Conservation (phyloP, 2,329 filamentous ascomycete genomes). For the Pseudogymnoascus sp. region DNA sequence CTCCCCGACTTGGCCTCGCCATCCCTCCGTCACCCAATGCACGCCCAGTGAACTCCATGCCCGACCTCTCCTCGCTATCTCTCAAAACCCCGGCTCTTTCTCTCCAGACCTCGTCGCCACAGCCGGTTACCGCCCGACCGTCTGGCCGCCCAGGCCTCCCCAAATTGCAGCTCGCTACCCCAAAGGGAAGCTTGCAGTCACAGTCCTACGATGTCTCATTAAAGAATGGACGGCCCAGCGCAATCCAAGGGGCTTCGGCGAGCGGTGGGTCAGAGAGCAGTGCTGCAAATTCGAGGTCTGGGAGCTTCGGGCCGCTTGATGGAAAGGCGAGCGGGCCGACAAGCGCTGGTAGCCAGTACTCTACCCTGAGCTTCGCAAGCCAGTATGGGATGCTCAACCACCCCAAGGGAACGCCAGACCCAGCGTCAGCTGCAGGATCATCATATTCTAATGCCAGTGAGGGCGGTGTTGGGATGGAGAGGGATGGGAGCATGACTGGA, state of each 20-base stretch:
- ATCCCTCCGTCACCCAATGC: constrained; percentile 82
- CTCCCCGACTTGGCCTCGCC: constrained; percentile 61
- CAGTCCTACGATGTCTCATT: constrained; percentile 51
- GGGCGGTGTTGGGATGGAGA: constrained; percentile 67
- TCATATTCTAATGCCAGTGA: constrained; percentile 76
- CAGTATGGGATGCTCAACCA: constrained; percentile 44
- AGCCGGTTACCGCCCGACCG: constrained; percentile 35
- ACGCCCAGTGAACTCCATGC: constrained; percentile 52
- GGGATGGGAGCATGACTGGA: constrained; percentile 71
- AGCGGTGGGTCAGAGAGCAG: constrained; percentile 74
- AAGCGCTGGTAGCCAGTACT: constrained; percentile 82
- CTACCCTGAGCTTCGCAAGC: constrained; percentile 70
- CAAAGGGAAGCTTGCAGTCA: constrained; percentile 69
- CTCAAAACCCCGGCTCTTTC: constrained; percentile 20
- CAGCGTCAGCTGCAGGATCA: constrained; percentile 79
- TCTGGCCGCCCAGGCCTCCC: constrained; percentile 52
- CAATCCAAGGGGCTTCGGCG: constrained; percentile 47
- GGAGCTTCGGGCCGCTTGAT: constrained; percentile 72
- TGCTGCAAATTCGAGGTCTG: constrained; percentile 69
- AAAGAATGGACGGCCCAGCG: constrained; percentile 28
- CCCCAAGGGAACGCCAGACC: constrained; percentile 66
- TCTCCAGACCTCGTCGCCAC: constrained; percentile 29
- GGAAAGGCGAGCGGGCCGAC: constrained; percentile 71
- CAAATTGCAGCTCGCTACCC: constrained; percentile 77
- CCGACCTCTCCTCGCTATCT: constrained; percentile 20